Evolutionary conservation across 805 yeast genomes (phyloP), one percentile per base, ranked within the genome.

Genomic region (Sugiyamaella marilandica): DNA sequence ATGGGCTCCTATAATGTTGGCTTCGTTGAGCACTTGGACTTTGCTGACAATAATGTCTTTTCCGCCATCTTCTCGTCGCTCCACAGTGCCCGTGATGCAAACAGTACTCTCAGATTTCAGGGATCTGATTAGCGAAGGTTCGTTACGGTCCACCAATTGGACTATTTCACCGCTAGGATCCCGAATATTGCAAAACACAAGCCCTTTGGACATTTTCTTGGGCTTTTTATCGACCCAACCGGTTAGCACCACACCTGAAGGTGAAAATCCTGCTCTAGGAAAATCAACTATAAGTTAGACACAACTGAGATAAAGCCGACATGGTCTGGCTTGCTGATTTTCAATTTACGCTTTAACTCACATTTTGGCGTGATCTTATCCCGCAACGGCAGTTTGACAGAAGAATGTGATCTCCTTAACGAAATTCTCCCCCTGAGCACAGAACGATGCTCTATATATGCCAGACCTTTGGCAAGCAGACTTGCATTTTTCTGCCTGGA

Each of bases 211-310:
- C 50, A 87, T 71, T 50, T 81, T 80, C 50, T 84, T 76, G 0
- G 96, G 94, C 58, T 84, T 83, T 19, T 78, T 74, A 62, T 88
- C 82, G 14, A 92, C 77, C 89, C 97, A 94, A 0, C 99, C 98
- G 57, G 87, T 81, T 7, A 92, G 58, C 1, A 85, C 77, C 11
- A 66, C 59, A 2, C n/a, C 26, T 10, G 24, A n/a, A 2, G 4
- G 19, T 9, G 14, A 31, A 19, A 13, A 10, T 5, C 37, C 37
- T n/a, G 19, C 19, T 3, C 43, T 3, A 14, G 43, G 43, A 24
- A 39, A 39, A 19, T 39, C 43, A 24, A 24, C 29, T 24, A 24
- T 24, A 24, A 24, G 29, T 24, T 24, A 24, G 29, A 24, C 3
- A 24, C 29, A 7, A 24, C 7, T 24, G 7, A 5, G 29, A 24